phyloP scores from a whole-genome alignment of 768 basidiomycete genomes.

The Rhodotorula kratochvilovae region DNA sequence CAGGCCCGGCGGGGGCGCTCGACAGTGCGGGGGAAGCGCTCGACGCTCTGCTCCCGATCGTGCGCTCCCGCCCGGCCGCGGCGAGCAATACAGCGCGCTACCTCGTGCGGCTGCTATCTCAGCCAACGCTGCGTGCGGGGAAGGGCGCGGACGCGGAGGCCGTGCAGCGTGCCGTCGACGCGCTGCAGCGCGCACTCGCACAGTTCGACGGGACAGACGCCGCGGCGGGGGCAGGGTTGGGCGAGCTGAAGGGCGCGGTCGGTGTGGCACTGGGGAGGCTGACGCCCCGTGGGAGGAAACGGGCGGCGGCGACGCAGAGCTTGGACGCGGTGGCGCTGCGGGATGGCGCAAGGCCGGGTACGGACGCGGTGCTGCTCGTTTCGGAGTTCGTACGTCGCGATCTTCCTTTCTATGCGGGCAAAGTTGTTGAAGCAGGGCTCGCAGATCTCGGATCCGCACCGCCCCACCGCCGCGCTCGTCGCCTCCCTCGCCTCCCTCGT shows the following conservation, averaged over 20 bases:
- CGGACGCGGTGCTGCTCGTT: background rate
- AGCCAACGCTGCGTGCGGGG: background rate
- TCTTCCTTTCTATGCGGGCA: too few species aligned
- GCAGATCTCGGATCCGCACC: background rate
- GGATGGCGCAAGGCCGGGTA: background rate
- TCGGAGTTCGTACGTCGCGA: background rate
- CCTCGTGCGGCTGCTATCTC: background rate
- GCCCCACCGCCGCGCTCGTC: background rate
- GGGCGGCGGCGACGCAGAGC: background rate
- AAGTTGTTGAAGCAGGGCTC: background rate
- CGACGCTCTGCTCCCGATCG: background rate
- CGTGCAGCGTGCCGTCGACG: background rate
- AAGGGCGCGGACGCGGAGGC: too few species aligned
- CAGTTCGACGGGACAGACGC: too few species aligned
- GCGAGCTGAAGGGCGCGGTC: too few species aligned
- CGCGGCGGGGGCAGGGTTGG: background rate
- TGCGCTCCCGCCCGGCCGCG: background rate
- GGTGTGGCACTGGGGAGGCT: too few species aligned
- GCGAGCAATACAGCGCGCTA: background rate
- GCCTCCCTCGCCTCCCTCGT: background rate
- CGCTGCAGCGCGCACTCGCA: background rate
- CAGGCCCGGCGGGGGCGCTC: background rate
- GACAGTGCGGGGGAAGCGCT: background rate
- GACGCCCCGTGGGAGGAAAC: too few species aligned
- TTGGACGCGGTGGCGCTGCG: background rate